Evolutionary conservation across 768 basidiomycete species (phyloP).

Genomic region (Mrakia gelida): DNA sequence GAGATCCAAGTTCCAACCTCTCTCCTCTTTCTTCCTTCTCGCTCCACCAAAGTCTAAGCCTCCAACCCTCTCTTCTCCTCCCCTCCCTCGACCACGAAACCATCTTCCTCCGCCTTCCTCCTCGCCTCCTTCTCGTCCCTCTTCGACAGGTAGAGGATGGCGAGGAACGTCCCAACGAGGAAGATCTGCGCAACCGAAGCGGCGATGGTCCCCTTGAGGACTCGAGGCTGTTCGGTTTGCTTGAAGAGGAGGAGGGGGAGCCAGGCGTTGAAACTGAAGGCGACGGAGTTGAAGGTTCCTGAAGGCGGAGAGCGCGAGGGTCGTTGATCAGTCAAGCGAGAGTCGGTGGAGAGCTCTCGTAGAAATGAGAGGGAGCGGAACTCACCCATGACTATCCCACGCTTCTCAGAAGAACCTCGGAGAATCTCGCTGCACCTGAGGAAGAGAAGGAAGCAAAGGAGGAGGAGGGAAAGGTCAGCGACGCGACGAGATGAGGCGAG

Average conservation of each 20-base stretch:
- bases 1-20: too few species aligned
- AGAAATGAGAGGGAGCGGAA: background rate
- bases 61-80: background rate
- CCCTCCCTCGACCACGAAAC: background rate
- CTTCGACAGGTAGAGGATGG: background rate
- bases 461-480: background rate
- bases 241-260: slow-evolving; percentile 22
- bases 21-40: background rate
- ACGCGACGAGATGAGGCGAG: background rate
- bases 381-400: slow-evolving; percentile 1
- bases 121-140: slow-evolving; percentile 1
- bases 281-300: background rate
- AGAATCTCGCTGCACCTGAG: slow-evolving; percentile 17
- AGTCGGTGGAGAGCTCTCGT: too few species aligned
- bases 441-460: background rate
- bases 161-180: background rate
- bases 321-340: background rate
- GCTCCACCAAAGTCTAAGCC: background rate
- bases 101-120: background rate
- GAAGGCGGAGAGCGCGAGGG: background rate
- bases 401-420: slow-evolving; percentile 1
- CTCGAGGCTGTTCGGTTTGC: slow-evolving; percentile 20
- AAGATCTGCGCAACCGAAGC: background rate
- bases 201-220: slow-evolving; percentile 15
- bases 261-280: slow-evolving; percentile 17